Conservation (phyloP, 331 rosid genomes). For the Ulmus americana region DNA sequence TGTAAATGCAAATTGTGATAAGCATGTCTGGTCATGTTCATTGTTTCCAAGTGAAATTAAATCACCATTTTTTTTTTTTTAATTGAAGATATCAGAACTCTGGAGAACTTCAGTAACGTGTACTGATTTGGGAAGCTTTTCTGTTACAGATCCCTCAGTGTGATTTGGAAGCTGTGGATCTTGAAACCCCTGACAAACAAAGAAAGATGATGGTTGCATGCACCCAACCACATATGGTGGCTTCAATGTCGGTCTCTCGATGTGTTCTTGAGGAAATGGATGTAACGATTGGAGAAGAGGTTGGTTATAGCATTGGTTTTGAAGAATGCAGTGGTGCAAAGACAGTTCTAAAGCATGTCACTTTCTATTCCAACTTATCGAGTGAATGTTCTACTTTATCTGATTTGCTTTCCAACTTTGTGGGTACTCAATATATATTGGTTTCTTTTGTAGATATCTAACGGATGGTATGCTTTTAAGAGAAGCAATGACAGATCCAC, state of each 20-base stretch:
- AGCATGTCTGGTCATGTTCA: not conserved
- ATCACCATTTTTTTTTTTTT: no score
- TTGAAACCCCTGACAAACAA: slow-evolving; percentile 62
- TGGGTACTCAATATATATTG: no score
- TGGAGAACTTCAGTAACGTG: no score
- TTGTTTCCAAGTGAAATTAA: not conserved
- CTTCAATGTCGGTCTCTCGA: slow-evolving; percentile 95
- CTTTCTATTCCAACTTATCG: not conserved
- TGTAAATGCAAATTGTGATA: not conserved
- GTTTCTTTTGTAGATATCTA: no score
- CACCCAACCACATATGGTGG: slow-evolving; percentile 95
- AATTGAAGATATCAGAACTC: no score
- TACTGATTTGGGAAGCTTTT: not conserved
- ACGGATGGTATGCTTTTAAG: no score
- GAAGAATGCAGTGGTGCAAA: slow-evolving; percentile 91
- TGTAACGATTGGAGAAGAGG: slow-evolving; percentile 90
- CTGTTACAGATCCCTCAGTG: slow-evolving; percentile 80
- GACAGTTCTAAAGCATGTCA: slow-evolving; percentile 82
- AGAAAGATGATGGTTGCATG: slow-evolving; percentile 92
- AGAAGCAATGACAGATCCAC: no score
- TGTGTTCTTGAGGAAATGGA: slow-evolving; percentile 99
- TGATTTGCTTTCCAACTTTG: no score
- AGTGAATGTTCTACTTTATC: slow-evolving; percentile 18
- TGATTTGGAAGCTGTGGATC: slow-evolving; percentile 77
- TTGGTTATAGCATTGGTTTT: slow-evolving; percentile 96